Conservation (phyloP, 441 rosid genomes). For the Erodium texanum region DNA sequence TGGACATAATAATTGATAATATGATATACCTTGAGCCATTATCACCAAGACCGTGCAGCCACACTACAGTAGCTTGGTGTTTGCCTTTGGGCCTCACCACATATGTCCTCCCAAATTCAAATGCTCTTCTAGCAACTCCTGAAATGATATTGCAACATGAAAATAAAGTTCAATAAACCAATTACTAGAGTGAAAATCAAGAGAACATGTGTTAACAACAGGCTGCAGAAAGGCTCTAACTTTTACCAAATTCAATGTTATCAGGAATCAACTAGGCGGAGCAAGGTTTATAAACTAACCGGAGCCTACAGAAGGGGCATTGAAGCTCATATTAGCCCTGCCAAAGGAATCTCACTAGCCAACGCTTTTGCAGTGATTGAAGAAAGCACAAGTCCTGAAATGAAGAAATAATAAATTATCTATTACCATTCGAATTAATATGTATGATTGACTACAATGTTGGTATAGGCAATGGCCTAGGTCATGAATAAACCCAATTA, state of each 20-base stretch:
- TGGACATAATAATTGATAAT: neutral
- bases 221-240: conserved; percentile 2
- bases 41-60: conserved; percentile 96
- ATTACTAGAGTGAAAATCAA: neutral
- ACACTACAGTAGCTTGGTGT: conserved; percentile 88
- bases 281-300: conserved; percentile 33
- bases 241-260: neutral
- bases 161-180: neutral
- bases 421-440: neutral
- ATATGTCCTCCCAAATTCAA: conserved; percentile 88
- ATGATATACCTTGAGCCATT: conserved; percentile 78
- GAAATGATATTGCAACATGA: conserved; percentile 3
- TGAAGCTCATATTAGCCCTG: conserved; percentile 50
- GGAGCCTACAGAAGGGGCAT: conserved; percentile 56
- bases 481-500: neutral
- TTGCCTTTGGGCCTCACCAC: conserved; percentile 90
- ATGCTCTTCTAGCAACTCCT: conserved; percentile 55
- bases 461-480: neutral
- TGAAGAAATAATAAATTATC: conserved; percentile 13
- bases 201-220: neutral
- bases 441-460: neutral
- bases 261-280: neutral
- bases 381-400: conserved; percentile 26
- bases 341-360: conserved; percentile 7
- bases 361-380: conserved; percentile 8